These are phyloP conservation scores for Leptosphaerulina australis DNA, from an alignment of 2,329 filamentous ascomycete genomes.

Conservation along the genomic window DNA sequence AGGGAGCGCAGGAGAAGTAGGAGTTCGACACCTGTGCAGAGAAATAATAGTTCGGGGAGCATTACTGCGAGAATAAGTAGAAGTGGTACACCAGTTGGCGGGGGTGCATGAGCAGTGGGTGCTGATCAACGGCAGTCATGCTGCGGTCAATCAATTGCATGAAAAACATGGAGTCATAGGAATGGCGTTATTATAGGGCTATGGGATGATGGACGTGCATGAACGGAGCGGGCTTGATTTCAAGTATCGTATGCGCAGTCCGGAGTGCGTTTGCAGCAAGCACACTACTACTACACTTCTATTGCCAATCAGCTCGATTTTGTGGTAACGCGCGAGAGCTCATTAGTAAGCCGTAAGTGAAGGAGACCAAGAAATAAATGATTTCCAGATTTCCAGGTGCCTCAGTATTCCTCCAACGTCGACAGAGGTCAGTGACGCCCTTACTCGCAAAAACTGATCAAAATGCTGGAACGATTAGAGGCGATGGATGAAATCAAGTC, in stretches of 20 bases:
- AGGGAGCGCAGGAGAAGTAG: constrained; percentile 29
- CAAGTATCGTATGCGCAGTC: not conserved
- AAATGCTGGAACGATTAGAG: too few relatives aligned
- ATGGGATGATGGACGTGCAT: not conserved
- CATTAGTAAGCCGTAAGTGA: too few relatives aligned
- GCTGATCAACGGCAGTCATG: too few relatives aligned
- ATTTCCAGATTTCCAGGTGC: too few relatives aligned
- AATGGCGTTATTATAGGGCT: not conserved
- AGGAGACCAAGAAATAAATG: too few relatives aligned
- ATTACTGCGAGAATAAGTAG: constrained; percentile 21
- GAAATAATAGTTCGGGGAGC: constrained; percentile 30
- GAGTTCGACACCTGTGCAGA: constrained; percentile 32
- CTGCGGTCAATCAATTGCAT: too few relatives aligned
- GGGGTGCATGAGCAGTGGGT: constrained; percentile 5
- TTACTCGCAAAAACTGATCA: too few relatives aligned
- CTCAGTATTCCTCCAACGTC: too few relatives aligned
- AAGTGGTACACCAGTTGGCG: constrained; percentile 30
- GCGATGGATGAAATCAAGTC: too few relatives aligned
- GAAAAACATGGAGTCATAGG: not conserved
- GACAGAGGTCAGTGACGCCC: too few relatives aligned
- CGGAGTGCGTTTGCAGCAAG: not conserved
- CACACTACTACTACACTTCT: not conserved
- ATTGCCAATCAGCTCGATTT: too few relatives aligned
- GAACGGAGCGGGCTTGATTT: constrained; percentile 2
- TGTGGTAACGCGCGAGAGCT: too few relatives aligned